Evolutionary conservation across 495 filamentous ascomycete genomes (phyloP).

Genomic region (Penicillium daleae): DNA sequence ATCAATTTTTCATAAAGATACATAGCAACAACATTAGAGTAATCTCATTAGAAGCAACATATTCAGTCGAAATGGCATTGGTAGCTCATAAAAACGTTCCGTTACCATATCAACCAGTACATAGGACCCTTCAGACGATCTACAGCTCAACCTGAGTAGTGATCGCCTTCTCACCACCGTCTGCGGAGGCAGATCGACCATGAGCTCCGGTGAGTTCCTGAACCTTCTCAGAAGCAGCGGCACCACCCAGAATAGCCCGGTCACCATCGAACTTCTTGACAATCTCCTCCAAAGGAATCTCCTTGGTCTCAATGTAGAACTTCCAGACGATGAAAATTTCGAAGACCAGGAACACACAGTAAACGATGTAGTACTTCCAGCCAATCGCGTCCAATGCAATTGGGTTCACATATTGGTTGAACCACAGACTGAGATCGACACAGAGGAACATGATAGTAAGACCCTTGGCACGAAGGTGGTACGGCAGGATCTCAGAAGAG

Average conservation of each 20-base stretch:
- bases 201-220: slow-evolving; percentile 8
- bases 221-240: slow-evolving; percentile 20
- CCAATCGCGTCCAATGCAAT: slow-evolving; percentile 59
- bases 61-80: background rate
- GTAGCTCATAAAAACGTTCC: background rate
- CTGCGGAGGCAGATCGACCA: background rate
- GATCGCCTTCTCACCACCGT: slow-evolving; percentile 18
- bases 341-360: slow-evolving; percentile 61
- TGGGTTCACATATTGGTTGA: slow-evolving; percentile 62
- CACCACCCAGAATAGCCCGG: slow-evolving; percentile 43
- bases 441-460: slow-evolving; percentile 66
- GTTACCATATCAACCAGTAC: background rate
- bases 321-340: slow-evolving; percentile 64
- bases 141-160: slow-evolving; percentile 17
- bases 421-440: slow-evolving; percentile 53
- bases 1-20: background rate
- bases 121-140: too few relatives aligned
- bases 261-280: slow-evolving; percentile 66
- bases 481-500: slow-evolving; percentile 67
- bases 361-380: slow-evolving; percentile 68
- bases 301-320: slow-evolving; percentile 69
- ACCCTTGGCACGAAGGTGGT: slow-evolving; percentile 71
- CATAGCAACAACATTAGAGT: background rate
- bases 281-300: slow-evolving; percentile 67
- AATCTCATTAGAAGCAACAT: background rate